A percentile compares a stretch with the other conserved stretches of the same genome.
These are phyloP conservation scores for Teunomyces stri DNA, from an alignment of 805 yeast genomes.

Conservation along the genomic window DNA sequence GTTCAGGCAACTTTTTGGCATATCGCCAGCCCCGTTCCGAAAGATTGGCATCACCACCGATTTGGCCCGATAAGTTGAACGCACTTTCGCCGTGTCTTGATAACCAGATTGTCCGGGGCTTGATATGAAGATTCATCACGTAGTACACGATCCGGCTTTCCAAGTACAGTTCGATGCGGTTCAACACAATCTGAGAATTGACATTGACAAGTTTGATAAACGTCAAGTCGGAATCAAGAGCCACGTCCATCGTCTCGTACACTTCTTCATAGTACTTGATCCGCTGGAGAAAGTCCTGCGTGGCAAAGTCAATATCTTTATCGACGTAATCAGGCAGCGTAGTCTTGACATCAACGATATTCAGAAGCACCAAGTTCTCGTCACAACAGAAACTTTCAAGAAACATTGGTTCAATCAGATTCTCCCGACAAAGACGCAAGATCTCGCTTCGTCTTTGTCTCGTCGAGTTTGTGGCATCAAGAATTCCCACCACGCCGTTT, in stretches of 20 bases:
- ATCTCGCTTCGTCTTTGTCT: slow-evolving; percentile 65
- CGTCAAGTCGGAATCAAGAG: slow-evolving; percentile 60
- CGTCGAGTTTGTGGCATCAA: slow-evolving; percentile 93
- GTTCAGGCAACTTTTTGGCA: slow-evolving; percentile 74
- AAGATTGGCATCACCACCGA: slow-evolving; percentile 91
- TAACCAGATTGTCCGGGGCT: slow-evolving; percentile 89
- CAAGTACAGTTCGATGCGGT: slow-evolving; percentile 81
- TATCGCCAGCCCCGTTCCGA: slow-evolving; percentile 83
- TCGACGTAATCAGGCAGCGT: slow-evolving; percentile 80
- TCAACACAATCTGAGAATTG: slow-evolving; percentile 83
- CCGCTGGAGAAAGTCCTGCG: slow-evolving; percentile 66
- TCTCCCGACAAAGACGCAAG: slow-evolving; percentile 55
- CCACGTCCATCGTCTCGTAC: slow-evolving; percentile 71
- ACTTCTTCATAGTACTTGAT: slow-evolving; percentile 70
- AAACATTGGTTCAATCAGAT: slow-evolving; percentile 83
- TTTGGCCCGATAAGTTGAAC: slow-evolving; percentile 88
- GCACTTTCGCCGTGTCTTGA: slow-evolving; percentile 95
- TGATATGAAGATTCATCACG: slow-evolving; percentile 91
- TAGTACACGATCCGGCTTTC: slow-evolving; percentile 93
- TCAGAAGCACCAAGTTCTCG: slow-evolving; percentile 69
- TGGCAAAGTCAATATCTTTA: slow-evolving; percentile 68
- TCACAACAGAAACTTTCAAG: slow-evolving; percentile 91
- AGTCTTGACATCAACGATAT: slow-evolving; percentile 81
- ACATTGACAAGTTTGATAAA: slow-evolving; percentile 87
- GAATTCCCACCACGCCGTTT: slow-evolving; percentile 83